Conservation (phyloP, 805 yeast genomes). For the Spathaspora gorwiae region DNA sequence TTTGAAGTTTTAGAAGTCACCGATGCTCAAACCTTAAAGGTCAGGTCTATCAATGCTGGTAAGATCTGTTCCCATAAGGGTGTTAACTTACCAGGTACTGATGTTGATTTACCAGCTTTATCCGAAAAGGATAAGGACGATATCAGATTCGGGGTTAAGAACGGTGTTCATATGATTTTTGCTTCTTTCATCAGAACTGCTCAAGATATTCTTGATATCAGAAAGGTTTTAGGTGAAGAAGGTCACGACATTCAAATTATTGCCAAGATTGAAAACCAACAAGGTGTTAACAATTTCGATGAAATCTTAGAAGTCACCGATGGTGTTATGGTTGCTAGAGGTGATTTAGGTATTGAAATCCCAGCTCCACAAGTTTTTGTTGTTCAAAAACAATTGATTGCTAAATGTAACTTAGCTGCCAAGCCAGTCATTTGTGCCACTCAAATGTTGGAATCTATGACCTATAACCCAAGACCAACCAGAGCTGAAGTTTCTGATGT, state of each 20-base stretch:
- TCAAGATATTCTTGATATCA: constrained; percentile 82
- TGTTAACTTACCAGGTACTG: constrained; percentile 98
- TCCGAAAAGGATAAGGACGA: constrained; percentile 95
- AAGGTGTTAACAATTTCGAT: constrained; percentile 99
- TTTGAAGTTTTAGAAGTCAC: constrained; percentile 84
- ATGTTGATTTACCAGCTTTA: constrained; percentile 96
- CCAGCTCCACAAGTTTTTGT: constrained; percentile 98
- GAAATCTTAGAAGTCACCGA: constrained; percentile 91
- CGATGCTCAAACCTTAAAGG: constrained; percentile 79
- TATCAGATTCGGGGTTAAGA: constrained; percentile 91
- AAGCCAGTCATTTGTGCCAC: constrained; percentile 99
- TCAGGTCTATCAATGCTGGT: constrained; percentile 89
- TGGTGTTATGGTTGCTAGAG: constrained; percentile 99
- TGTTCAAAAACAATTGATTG: constrained; percentile 97
- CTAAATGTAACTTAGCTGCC: constrained; percentile 98
- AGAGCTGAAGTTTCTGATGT: constrained; percentile 99
- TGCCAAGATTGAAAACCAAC: constrained; percentile 97
- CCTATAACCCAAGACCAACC: constrained; percentile 99
- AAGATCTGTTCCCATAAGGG: constrained; percentile 97
- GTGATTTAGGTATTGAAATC: constrained; percentile 98
- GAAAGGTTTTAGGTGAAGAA: constrained; percentile 93
- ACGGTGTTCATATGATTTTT: constrained; percentile 96
- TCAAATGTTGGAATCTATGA: constrained; percentile 99
- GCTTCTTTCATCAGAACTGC: constrained; percentile 98
- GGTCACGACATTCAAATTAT: constrained; percentile 96